Base-by-base conservation (phyloP, 225 moss, liverwort and hornwort genomes). In the Pleurozium schreberi region DNA sequence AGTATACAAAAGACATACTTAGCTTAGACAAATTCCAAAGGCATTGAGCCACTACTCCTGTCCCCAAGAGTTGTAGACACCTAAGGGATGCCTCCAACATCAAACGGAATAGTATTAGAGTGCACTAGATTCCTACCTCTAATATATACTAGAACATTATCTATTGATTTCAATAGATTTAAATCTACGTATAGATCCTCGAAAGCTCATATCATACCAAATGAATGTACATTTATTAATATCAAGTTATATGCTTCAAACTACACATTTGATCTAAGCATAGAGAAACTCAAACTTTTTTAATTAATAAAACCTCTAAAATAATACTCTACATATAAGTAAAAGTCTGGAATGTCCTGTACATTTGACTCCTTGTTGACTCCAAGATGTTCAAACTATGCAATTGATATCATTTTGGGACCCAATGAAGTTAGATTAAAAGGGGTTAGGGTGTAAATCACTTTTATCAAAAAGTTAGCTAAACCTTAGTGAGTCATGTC, bases 91-190 rank as follows among this genome's bases (percentile, higher is more conserved):
- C 71, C 86, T 81, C 84, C 76, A 88, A 71, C 88, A 88, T 90
- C 53, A 86, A 61, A 86, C 86, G 62, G 84, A 87, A 88, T 87
- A 87, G 69, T 81, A 90, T 57, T 87, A 75, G 88, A 88, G 83
- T 86, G 88, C 75, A 90, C 88, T 84, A 86, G 57, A 88, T 88
- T 86, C 88, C 88, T 91, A 91, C 62, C 80, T 89, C 88, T 86
- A 80, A 91, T 88, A 58, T n/a, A 22, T 68, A 81, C 84, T 88
- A 90, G 61, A 77, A 79, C 90, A 90, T 75, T 45, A 65, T 83
- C 66, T 86, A 60, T 88, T 60, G 49, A n/a, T n/a, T n/a, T 84
- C 85, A 87, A 64, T 87, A 80, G 67, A 87, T 82, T 84, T 70
- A 55, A 31, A 83, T 40, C 42, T 68, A 66, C 40, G 49, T 33